Conservation (phyloP, 2,329 filamentous ascomycete genomes). For the Gyromitra esculenta region DNA sequence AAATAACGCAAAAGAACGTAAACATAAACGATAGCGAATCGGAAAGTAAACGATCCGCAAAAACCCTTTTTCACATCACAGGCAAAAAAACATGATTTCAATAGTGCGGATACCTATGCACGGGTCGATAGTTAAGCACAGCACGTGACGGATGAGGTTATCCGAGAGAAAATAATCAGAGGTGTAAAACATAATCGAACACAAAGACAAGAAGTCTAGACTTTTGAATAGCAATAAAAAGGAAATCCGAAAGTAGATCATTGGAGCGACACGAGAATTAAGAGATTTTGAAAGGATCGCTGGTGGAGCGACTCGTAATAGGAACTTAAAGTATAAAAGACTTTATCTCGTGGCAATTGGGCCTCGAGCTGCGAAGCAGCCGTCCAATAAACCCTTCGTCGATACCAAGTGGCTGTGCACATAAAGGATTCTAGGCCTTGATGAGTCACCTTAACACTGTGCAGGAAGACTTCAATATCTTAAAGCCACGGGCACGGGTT, state of each 20-base stretch:
- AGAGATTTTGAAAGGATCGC: neutral
- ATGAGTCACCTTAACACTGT: slow-evolving; percentile 6
- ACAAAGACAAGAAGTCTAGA: slow-evolving; percentile 4
- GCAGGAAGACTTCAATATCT: slow-evolving; percentile 18
- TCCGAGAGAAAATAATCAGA: neutral
- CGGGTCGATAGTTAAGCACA: neutral
- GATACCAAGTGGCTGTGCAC: slow-evolving; percentile 19
- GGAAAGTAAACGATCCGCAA: neutral
- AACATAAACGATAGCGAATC: neutral
- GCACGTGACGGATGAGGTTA: neutral
- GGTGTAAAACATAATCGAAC: neutral
- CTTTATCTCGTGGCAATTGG: neutral
- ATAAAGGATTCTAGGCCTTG: neutral
- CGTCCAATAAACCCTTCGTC: slow-evolving; percentile 3
- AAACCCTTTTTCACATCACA: neutral
- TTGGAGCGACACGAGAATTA: neutral
- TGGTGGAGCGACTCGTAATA: neutral
- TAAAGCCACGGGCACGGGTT: neutral
- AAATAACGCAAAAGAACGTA: neutral
- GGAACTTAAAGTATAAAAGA: slow-evolving; percentile 12
- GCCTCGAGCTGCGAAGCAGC: neutral
- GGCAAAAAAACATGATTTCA: neutral
- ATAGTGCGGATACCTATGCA: neutral
- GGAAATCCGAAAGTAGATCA: neutral
- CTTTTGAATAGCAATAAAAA: neutral